Evolutionary conservation across 225 moss, liverwort and hornwort genomes (phyloP).

Genomic region (Antitrichia curtipendula): DNA sequence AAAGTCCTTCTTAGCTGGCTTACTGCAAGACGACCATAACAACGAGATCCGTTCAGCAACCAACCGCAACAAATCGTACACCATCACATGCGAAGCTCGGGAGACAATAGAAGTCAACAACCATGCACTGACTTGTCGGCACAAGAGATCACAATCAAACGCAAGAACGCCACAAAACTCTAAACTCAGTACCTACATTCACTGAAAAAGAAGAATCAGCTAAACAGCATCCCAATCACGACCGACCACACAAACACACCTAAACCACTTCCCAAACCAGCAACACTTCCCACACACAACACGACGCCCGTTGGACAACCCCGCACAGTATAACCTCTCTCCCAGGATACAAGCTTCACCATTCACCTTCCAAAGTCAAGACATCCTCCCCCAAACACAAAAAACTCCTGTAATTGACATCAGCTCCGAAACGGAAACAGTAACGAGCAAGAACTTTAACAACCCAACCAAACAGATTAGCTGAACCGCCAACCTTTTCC

Average conservation of each 20-base stretch:
- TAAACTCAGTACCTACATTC: background rate
- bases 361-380: background rate
- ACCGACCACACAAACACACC: background rate
- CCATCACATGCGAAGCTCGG: too few relatives aligned
- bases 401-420: background rate
- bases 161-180: background rate
- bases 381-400: background rate
- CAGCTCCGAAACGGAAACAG: too few relatives aligned
- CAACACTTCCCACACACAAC: background rate
- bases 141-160: background rate
- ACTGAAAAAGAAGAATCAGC: background rate
- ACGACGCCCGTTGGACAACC: background rate
- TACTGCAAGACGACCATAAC: background rate
- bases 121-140: background rate
- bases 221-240: background rate
- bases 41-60: background rate
- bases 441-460: background rate
- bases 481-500: background rate
- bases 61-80: background rate
- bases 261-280: background rate
- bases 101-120: background rate
- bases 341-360: background rate
- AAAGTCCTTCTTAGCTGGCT: slow-evolving; percentile 67
- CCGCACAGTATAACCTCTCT: too few relatives aligned
- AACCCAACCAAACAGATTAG: background rate